Evolutionary conservation across 331 rosid species (phyloP).

Genomic region (Malus hybrid): DNA sequence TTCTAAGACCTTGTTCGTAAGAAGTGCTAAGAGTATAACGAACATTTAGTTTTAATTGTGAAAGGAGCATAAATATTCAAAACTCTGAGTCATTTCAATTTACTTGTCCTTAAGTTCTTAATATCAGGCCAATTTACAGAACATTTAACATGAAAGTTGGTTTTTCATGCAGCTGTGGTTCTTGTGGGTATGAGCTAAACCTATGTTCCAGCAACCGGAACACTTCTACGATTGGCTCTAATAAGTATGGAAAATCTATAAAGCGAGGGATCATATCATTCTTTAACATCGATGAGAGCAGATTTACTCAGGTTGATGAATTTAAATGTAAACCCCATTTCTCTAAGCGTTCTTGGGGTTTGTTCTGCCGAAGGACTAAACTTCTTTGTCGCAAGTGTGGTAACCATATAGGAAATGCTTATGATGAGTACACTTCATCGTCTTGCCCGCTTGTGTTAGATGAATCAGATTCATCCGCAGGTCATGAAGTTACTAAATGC

Average conservation of each 20-base stretch:
- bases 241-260: conserved; percentile 75
- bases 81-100: neutral
- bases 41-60: neutral
- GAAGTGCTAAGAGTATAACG: neutral
- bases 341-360: conserved; percentile 59
- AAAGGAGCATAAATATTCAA: neutral
- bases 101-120: neutral
- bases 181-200: conserved; percentile 77
- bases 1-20: neutral
- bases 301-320: conserved; percentile 66
- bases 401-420: conserved; percentile 66
- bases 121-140: neutral
- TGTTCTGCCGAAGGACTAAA: conserved; percentile 61
- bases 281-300: conserved; percentile 58
- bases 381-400: conserved; percentile 85
- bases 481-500: conserved; percentile 19
- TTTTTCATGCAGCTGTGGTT: conserved; percentile 61
- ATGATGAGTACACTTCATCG: conserved; percentile 26
- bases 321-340: conserved; percentile 57
- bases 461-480: conserved; percentile 33
- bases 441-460: conserved; percentile 32
- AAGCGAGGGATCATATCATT: conserved; percentile 80
- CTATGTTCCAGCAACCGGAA: conserved; percentile 62
- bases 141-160: neutral
- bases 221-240: conserved; percentile 56